These are phyloP conservation scores for Trichoderma sp. DNA, from an alignment of 2,329 filamentous ascomycete genomes.

Conservation along the genomic window DNA sequence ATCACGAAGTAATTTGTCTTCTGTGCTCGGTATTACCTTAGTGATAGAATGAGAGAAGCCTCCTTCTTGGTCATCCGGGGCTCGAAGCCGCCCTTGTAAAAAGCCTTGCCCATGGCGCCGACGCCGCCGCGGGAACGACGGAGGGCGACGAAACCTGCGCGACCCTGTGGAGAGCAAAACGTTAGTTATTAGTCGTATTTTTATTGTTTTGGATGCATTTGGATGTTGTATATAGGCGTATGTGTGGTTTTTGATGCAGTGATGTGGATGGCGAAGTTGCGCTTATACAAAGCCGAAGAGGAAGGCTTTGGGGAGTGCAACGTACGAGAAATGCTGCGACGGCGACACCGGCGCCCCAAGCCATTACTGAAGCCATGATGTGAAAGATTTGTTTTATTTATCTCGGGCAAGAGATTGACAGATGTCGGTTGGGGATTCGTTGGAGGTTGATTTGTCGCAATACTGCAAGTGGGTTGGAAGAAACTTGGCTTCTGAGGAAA, in stretches of 20 bases:
- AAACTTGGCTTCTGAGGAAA: not conserved
- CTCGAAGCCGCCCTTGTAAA: slow-evolving; percentile 99
- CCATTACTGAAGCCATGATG: slow-evolving; percentile 44
- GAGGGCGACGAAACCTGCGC: slow-evolving; percentile 86
- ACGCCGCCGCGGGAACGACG: slow-evolving; percentile 76
- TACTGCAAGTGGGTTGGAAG: not conserved
- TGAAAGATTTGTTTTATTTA: not conserved
- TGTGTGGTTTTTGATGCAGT: not conserved
- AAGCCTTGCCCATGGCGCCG: slow-evolving; percentile 81
- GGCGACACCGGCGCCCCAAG: slow-evolving; percentile 47
- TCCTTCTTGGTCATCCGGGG: slow-evolving; percentile 89
- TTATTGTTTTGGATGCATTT: not conserved
- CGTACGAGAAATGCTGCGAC: slow-evolving; percentile 52
- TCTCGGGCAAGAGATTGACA: too few species aligned
- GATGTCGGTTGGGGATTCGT: too few species aligned
- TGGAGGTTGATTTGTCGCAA: not conserved
- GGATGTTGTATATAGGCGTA: not conserved
- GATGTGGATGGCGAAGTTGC: not conserved
- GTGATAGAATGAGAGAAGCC: slow-evolving; percentile 83
- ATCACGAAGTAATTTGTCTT: not conserved
- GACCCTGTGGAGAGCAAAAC: slow-evolving; percentile 59
- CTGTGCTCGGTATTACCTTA: slow-evolving; percentile 57
- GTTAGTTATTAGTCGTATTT: not conserved
- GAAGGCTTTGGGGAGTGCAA: not conserved
- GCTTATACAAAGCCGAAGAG: not conserved